Percentiles rank a stretch among this genome's conserved stretches.
Conservation (phyloP, 768 basidiomycete species). For the Xerocomellus dryophilus region DNA sequence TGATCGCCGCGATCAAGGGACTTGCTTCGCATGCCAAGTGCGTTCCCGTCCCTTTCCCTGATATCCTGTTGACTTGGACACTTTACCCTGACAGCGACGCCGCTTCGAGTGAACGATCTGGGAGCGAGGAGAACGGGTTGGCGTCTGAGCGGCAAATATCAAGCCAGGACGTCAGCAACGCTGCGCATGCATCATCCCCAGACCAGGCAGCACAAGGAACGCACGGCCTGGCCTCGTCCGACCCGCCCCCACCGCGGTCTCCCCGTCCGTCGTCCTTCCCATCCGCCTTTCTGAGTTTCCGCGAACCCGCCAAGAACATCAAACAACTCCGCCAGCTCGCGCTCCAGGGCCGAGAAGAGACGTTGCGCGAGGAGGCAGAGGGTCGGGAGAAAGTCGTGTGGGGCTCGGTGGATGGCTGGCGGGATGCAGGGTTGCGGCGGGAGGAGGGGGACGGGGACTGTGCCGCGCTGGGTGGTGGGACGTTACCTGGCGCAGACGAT, state of each 20-base stretch:
- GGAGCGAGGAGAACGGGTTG: background rate
- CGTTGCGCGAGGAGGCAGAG: conserved; percentile 36
- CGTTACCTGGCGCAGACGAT: conserved; percentile 10
- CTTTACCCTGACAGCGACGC: background rate
- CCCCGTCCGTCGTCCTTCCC: conserved; percentile 9
- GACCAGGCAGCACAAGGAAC: background rate
- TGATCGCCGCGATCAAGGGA: background rate
- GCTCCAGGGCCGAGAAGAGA: conserved; percentile 42
- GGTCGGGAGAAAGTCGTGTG: conserved; percentile 49
- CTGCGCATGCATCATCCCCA: background rate
- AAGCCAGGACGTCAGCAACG: background rate
- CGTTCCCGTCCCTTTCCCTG: background rate
- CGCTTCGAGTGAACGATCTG: background rate
- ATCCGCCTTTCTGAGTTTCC: conserved; percentile 31
- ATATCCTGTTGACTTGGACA: background rate
- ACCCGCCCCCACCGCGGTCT: background rate
- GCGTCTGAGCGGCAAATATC: background rate
- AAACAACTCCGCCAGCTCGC: conserved; percentile 46
- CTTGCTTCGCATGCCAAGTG: conserved; percentile 3
- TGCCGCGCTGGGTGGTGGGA: background rate
- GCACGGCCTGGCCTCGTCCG: background rate
- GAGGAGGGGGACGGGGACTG: background rate
- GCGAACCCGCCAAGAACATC: conserved; percentile 34
- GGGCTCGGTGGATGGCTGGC: conserved; percentile 16
- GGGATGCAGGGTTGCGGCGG: background rate